These are phyloP conservation scores for Paramecium sexaurelia DNA, from an alignment of 73 alveolate genomes.

Conservation along the genomic window DNA sequence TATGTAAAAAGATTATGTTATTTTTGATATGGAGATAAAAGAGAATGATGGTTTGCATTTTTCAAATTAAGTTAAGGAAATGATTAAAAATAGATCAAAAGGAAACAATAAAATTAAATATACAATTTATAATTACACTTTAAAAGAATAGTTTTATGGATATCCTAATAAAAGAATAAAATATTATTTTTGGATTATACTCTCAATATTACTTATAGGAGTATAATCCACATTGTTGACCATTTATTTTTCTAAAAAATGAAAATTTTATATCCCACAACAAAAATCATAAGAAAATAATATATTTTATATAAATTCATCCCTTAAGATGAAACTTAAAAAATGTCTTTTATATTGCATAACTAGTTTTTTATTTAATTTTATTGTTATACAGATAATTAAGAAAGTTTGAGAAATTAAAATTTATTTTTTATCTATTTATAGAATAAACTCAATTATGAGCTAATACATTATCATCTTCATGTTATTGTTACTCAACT, in stretches of 20 bases:
- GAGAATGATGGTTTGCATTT: neutral
- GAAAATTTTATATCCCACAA: neutral
- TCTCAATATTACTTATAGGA: neutral
- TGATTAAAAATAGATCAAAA: slow-evolving; percentile 29
- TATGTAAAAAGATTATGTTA: neutral
- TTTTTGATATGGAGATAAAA: slow-evolving; percentile 8
- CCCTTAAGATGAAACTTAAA: too few relatives aligned
- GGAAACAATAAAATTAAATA: slow-evolving; percentile 38
- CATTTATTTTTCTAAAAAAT: neutral
- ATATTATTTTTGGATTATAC: neutral
- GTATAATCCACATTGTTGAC: neutral
- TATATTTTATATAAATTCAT: neutral
- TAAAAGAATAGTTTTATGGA: slow-evolving; percentile 13
- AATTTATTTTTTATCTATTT: neutral
- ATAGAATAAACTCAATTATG: too few relatives aligned
- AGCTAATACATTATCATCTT: neutral
- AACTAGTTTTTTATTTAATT: too few relatives aligned
- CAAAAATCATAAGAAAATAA: neutral
- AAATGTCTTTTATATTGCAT: too few relatives aligned
- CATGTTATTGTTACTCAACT: neutral
- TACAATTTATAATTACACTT: neutral
- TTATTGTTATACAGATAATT: too few relatives aligned
- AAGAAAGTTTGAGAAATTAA: neutral
- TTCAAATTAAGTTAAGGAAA: neutral
- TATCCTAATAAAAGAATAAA: neutral